These are phyloP conservation scores for Tetrahymena thermophila DNA, from an alignment of 73 alveolate genomes.

Conservation along the genomic window DNA sequence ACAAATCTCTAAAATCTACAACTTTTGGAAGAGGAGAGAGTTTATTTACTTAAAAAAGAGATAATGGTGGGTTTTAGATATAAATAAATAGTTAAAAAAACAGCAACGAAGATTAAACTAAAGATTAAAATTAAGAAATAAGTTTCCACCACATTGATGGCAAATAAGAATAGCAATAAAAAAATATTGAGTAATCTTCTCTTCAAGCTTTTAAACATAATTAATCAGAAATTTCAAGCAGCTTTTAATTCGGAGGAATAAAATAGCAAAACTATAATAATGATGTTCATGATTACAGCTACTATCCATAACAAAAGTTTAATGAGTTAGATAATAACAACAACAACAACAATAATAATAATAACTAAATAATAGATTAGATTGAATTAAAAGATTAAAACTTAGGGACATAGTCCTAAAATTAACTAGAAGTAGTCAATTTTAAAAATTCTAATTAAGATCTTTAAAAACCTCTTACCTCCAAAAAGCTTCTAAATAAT, in stretches of 20 bases:
- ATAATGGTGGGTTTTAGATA: too few relatives aligned
- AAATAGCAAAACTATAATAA: background rate
- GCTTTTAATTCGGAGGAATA: background rate
- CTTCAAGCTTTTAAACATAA: background rate
- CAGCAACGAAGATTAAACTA: background rate
- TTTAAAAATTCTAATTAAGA: background rate
- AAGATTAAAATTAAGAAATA: background rate
- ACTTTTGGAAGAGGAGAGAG: background rate
- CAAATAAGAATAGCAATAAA: background rate
- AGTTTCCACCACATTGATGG: background rate
- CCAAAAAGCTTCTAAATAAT: too few relatives aligned
- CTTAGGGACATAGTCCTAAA: background rate
- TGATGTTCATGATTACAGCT: background rate
- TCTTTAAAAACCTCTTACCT: background rate
- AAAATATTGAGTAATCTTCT: background rate
- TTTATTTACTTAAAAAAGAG: background rate
- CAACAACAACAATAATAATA: too few relatives aligned
- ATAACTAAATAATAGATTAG: background rate
- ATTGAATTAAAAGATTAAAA: background rate
- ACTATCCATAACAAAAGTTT: too few relatives aligned
- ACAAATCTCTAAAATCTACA: background rate
- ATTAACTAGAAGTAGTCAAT: background rate
- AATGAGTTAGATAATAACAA: background rate
- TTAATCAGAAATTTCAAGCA: background rate
- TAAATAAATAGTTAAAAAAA: too few relatives aligned